Evolutionary conservation across 2,329 filamentous ascomycete species (phyloP), one percentile per base, ranked within the genome.

Genomic region (Boeremia exigua): DNA sequence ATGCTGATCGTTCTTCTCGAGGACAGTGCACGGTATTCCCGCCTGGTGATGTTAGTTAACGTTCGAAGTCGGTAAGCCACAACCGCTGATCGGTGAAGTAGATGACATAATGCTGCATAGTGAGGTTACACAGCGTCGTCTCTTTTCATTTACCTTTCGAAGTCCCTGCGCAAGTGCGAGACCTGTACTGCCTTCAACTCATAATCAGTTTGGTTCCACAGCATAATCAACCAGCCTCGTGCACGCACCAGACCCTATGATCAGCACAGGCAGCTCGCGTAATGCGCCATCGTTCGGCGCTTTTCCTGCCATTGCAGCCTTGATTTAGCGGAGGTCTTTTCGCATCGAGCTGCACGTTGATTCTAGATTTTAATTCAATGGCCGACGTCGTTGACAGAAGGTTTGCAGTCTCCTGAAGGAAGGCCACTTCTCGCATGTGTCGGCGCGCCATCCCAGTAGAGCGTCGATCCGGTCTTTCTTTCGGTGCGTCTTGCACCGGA

Each of bases 1-100:
- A 30, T 82, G 75, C 36, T 81, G 77, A 5, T 66, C 54, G 59
- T 85, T 82, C 37, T 82, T 82, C 71, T 88, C 85, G 63, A 82
- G 86, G 38, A 87, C 80, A 33, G 69, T 75, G 69, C 84, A 86
- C 58, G 55, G 36, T 47, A 76, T 68, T 6, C 69, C 68, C 15
- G 68, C 68, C 73, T 76, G 38, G 29, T 48, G 44, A 44, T 14
- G 43, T 58, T 40, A 63, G 61, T 25, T 45, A n/a, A n/a, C 33
- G 6, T 19, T 38, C 42, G 12, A 27, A 14, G 27, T 14, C 17
- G 40, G 4, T 2, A 32, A 23, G 37, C 37, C 19, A 36, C 39
- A 47, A 17, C 39, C n/a, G 40, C 12, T 33, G 48, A 40, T 37
- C 39, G 30, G 37, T 47, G 19, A 37, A 19, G 4, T 23, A 23